These are phyloP conservation scores for Megacollybia platyphylla DNA, from an alignment of 1,284 basidiomycete species.

Conservation along the genomic window DNA sequence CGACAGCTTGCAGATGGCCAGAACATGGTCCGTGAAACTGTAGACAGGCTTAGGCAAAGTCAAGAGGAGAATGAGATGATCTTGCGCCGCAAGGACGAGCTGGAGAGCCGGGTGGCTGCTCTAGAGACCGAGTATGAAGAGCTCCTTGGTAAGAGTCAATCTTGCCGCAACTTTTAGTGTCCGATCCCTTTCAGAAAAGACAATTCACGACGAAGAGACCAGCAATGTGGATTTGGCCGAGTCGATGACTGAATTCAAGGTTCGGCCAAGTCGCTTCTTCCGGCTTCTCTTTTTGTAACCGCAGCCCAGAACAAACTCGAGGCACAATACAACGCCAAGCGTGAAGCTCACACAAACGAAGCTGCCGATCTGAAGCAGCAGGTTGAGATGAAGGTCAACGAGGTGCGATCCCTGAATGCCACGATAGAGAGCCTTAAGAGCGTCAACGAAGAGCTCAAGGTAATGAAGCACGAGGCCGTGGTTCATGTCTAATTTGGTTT, in stretches of 20 bases:
- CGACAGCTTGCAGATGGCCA: slow-evolving; percentile 87
- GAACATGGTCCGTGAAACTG: slow-evolving; percentile 74
- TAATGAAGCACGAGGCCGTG: slow-evolving; percentile 15
- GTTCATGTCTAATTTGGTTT: not conserved
- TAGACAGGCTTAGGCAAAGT: slow-evolving; percentile 79
- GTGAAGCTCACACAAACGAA: slow-evolving; percentile 82
- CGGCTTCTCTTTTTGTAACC: slow-evolving; percentile 6
- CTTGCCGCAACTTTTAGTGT: slow-evolving; percentile 6
- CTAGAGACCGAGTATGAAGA: slow-evolving; percentile 95
- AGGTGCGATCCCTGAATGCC: slow-evolving; percentile 76
- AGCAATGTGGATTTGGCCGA: slow-evolving; percentile 72
- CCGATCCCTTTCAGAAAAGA: slow-evolving; percentile 49
- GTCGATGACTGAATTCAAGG: slow-evolving; percentile 85
- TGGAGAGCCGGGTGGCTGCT: slow-evolving; percentile 72
- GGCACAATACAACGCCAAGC: slow-evolving; percentile 84
- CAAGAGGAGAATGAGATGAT: slow-evolving; percentile 91
- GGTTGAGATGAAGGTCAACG: slow-evolving; percentile 77
- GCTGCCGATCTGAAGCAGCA: slow-evolving; percentile 87
- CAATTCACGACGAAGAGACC: slow-evolving; percentile 72
- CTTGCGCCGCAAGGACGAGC: slow-evolving; percentile 72
- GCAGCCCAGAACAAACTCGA: slow-evolving; percentile 78
- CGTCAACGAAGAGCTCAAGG: slow-evolving; percentile 97
- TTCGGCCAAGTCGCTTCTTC: slow-evolving; percentile 16
- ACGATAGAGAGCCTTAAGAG: slow-evolving; percentile 91
- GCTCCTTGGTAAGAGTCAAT: slow-evolving; percentile 56